Evolutionary conservation across 352 stramenopile species (phyloP).

Genomic region (Phytophthora foliorum): DNA sequence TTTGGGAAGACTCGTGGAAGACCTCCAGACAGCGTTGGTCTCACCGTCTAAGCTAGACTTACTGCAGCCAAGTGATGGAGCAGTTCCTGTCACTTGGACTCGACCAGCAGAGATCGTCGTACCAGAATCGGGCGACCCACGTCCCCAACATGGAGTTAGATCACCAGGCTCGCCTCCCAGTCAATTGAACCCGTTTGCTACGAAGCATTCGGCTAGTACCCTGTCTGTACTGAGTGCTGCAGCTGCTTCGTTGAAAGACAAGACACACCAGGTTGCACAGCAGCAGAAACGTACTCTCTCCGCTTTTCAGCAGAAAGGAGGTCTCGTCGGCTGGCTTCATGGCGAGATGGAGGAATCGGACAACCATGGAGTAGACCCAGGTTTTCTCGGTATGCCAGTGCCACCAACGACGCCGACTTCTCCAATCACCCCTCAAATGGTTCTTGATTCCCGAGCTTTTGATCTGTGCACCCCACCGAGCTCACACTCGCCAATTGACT

Average conservation of each 20-base stretch:
- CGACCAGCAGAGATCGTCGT: not conserved
- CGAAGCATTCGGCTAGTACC: conserved; percentile 15
- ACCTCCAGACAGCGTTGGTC: not conserved
- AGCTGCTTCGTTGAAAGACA: conserved; percentile 50
- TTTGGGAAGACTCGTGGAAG: conserved; percentile 16
- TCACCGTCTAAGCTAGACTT: conserved; percentile 1
- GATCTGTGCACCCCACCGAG: conserved; percentile 22
- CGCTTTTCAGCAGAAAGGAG: conserved; percentile 72
- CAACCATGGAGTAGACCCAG: not conserved
- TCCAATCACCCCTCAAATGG: not conserved
- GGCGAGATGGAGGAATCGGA: conserved; percentile 41
- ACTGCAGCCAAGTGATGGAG: conserved; percentile 3
- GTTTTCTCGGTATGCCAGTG: not conserved
- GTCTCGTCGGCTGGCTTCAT: conserved; percentile 70
- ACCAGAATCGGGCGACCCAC: not conserved
- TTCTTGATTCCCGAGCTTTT: not conserved
- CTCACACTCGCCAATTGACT: conserved; percentile 8
- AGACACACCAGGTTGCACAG: conserved; percentile 49
- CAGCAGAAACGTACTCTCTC: conserved; percentile 56
- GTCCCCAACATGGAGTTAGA: not conserved
- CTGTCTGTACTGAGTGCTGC: conserved; percentile 30
- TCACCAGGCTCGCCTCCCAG: conserved; percentile 1
- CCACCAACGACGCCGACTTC: not conserved
- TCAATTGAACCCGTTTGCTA: not conserved
- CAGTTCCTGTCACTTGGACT: not conserved